Conservation (phyloP, 2,329 filamentous ascomycete species). For the Xylariaceae sp. region DNA sequence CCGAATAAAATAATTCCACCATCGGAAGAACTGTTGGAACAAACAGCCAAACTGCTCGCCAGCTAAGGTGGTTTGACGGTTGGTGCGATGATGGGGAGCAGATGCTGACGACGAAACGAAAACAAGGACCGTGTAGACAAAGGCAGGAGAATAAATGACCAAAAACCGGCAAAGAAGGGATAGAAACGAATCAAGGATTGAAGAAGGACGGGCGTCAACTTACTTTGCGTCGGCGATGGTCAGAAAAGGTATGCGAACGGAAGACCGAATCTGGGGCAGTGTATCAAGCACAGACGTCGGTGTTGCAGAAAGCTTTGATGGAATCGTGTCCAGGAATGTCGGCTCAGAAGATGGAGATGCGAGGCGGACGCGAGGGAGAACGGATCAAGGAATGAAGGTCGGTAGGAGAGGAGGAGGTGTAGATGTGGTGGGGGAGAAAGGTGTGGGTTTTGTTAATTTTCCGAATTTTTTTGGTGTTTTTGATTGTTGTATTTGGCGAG, state of each 20-base stretch:
- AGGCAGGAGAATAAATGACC: conserved; percentile 19
- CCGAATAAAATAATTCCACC: conserved; percentile 1
- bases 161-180: conserved; percentile 16
- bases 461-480: conserved; percentile 57
- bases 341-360: conserved; percentile 7
- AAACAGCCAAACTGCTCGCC: conserved; percentile 1
- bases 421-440: conserved; percentile 19
- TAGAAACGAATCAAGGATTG: conserved; percentile 10
- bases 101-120: conserved; percentile 19
- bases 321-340: conserved; percentile 3
- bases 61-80: conserved; percentile 14
- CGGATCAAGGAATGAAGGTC: conserved; percentile 4
- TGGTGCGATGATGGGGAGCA: conserved; percentile 16
- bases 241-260: conserved; percentile 12
- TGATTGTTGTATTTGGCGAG: conserved; percentile 47
- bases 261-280: conserved; percentile 9
- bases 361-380: conserved; percentile 1
- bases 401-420: conserved; percentile 12
- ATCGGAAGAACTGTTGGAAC: not conserved
- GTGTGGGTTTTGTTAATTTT: conserved; percentile 45
- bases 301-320: conserved; percentile 8
- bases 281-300: conserved; percentile 7
- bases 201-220: conserved; percentile 18
- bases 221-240: conserved; percentile 14
- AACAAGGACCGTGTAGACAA: conserved; percentile 21